phyloP scores from a whole-genome alignment of 192 early-diverging fungal genomes.

The Irineochytrium annulatum region DNA sequence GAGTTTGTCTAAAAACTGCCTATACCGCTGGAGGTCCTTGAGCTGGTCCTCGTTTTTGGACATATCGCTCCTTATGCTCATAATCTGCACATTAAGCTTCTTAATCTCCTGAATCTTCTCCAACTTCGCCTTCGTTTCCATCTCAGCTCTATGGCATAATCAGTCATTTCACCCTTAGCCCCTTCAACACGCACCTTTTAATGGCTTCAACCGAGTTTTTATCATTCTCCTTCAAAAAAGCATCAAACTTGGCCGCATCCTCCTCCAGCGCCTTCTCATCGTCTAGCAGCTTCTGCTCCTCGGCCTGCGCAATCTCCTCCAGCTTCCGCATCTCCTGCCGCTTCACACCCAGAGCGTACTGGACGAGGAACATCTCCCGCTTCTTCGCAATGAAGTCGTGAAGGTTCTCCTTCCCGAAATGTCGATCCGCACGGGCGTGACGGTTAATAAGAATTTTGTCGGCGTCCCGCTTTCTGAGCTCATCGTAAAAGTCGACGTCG shows the following conservation, averaged over 20 bases:
- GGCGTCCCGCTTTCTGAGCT: constrained; percentile 43
- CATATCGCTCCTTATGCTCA: constrained; percentile 55
- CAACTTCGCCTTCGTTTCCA: constrained; percentile 59
- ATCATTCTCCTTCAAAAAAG: constrained; percentile 59
- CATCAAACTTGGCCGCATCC: constrained; percentile 59
- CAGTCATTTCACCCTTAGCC: neutral
- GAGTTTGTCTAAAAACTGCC: constrained; percentile 54
- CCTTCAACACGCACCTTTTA: constrained; percentile 29
- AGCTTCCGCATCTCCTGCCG: constrained; percentile 55
- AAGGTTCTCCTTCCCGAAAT: constrained; percentile 54
- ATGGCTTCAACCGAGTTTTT: constrained; percentile 60
- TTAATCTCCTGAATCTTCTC: constrained; percentile 62
- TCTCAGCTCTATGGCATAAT: constrained; percentile 47
- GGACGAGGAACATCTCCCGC: constrained; percentile 58
- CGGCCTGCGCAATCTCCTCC: constrained; percentile 54
- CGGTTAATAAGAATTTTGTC: constrained; percentile 48
- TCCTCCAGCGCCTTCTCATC: constrained; percentile 59
- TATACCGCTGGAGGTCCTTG: constrained; percentile 54
- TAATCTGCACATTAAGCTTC: constrained; percentile 55
- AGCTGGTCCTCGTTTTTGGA: constrained; percentile 61
- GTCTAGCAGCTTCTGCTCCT: constrained; percentile 58
- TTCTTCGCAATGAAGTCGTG: constrained; percentile 58
- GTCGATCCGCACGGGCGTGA: constrained; percentile 45
- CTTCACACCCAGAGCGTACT: constrained; percentile 58
- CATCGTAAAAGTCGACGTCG: constrained; percentile 47